A percentile compares a stretch with the other conserved stretches of the same genome.
phyloP scores from a whole-genome alignment of 495 filamentous ascomycete genomes.

The Aspergillus funiculosus region DNA sequence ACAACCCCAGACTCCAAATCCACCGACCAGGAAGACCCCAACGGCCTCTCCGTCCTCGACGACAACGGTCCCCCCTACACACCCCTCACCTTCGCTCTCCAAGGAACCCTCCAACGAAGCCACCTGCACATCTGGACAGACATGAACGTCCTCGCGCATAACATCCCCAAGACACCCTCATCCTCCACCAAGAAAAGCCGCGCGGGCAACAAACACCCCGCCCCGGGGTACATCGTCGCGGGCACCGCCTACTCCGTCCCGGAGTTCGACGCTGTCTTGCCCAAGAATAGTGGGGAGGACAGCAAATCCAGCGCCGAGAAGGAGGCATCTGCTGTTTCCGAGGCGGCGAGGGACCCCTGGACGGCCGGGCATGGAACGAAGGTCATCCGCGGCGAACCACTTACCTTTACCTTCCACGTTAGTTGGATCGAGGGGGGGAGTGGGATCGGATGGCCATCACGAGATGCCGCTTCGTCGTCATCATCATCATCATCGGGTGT shows the following conservation, averaged over 20 bases:
- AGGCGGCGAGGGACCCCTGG: constrained; percentile 42
- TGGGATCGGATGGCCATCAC: constrained; percentile 38
- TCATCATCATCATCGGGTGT: constrained; percentile 20
- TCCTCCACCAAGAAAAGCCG: constrained; percentile 19
- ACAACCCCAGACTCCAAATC: not conserved
- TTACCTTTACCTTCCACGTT: constrained; percentile 75
- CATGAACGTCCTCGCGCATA: constrained; percentile 83
- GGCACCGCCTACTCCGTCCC: constrained; percentile 82
- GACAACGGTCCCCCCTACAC: constrained; percentile 48
- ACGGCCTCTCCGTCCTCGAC: constrained; percentile 28
- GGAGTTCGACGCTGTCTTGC: constrained; percentile 47
- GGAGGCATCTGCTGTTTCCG: constrained; percentile 31
- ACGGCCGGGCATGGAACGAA: constrained; percentile 46
- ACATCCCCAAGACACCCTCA: constrained; percentile 39
- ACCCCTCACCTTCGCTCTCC: constrained; percentile 73
- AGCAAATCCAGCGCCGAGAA: constrained; percentile 33
- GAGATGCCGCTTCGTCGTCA: constrained; percentile 43
- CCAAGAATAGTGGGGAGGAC: constrained; percentile 13
- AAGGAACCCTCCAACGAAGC: constrained; percentile 79
- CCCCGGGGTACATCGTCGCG: constrained; percentile 66
- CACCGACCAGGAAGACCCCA: constrained; percentile 14
- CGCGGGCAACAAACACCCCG: constrained; percentile 13
- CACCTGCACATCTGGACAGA: constrained; percentile 88
- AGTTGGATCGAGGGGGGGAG: constrained; percentile 76
- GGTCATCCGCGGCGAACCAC: constrained; percentile 79